Evolutionary conservation across 23 red algal species (phyloP).

Genomic region (Gracilaria gracilis): DNA sequence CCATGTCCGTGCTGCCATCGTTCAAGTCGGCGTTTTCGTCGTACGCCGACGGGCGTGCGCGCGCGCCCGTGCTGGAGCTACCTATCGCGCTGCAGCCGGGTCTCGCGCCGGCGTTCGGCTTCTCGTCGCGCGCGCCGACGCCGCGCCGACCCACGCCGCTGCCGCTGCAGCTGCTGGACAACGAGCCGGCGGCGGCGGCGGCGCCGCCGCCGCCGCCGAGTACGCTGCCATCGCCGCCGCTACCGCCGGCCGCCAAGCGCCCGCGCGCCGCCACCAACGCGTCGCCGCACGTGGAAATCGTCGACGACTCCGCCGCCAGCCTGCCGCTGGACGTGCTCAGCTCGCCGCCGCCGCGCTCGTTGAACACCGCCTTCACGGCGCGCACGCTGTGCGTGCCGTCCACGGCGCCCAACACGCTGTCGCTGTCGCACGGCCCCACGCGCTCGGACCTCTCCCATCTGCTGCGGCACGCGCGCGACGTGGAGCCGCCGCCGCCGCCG

Average conservation of each 20-base stretch:
- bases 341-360: neutral
- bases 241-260: neutral
- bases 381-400: neutral
- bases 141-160: neutral
- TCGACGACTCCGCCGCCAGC: neutral
- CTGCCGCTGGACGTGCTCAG: slow-evolving; percentile 9
- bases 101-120: slow-evolving; percentile 18
- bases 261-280: neutral
- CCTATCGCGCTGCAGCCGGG: slow-evolving; percentile 35
- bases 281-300: neutral
- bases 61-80: slow-evolving; percentile 35
- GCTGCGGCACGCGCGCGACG: neutral
- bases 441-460: slow-evolving; percentile 50
- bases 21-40: slow-evolving; percentile 53
- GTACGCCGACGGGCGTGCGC: slow-evolving; percentile 11
- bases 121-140: neutral
- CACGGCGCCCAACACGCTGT: neutral
- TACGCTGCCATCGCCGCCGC: neutral
- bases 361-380: slow-evolving; percentile 16
- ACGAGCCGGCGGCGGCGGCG: too few relatives aligned
- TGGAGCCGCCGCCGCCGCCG: neutral
- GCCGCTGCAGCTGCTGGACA: neutral
- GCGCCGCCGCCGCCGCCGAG: too few relatives aligned
- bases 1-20: slow-evolving; percentile 55
- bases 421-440: slow-evolving; percentile 32